Evolutionary conservation across 2,329 filamentous ascomycete species (phyloP).

Genomic region (Diplodia seriata): DNA sequence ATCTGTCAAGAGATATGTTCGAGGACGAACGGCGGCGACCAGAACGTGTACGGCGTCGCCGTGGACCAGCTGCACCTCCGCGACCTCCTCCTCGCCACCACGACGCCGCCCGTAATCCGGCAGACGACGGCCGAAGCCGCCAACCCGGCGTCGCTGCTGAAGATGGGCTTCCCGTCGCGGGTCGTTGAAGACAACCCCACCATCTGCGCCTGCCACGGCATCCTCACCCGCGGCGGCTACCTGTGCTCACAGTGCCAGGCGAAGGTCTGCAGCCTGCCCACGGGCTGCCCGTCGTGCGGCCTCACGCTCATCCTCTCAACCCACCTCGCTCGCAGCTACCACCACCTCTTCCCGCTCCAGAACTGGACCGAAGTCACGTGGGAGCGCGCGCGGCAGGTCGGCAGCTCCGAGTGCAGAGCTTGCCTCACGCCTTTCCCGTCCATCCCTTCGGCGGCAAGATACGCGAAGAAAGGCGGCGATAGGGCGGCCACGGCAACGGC

Average conservation of each 20-base stretch:
- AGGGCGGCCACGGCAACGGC: not conserved
- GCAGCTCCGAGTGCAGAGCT: constrained; percentile 71
- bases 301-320: constrained; percentile 94
- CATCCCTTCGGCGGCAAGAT: constrained; percentile 42
- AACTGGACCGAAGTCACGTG: constrained; percentile 94
- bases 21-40: constrained; percentile 84
- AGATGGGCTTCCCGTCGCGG: constrained; percentile 97
- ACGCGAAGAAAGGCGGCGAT: constrained; percentile 13
- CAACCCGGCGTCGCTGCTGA: constrained; percentile 69
- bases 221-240: constrained; percentile 83
- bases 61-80: constrained; percentile 87
- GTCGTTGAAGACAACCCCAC: constrained; percentile 75
- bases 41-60: constrained; percentile 78
- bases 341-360: constrained; percentile 60
- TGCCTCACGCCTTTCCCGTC: constrained; percentile 77
- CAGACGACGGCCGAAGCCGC: constrained; percentile 48
- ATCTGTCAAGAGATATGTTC: constrained; percentile 89
- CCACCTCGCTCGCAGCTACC: constrained; percentile 49
- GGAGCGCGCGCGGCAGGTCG: constrained; percentile 65
- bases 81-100: constrained; percentile 86
- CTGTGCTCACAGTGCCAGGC: constrained; percentile 85
- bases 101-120: constrained; percentile 85
- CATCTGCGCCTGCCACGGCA: constrained; percentile 90
- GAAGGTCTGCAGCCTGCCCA: constrained; percentile 88
- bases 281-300: constrained; percentile 89